Evolutionary conservation across 257 asterid species (phyloP), one percentile per base, ranked within the genome.

Genomic region (Thymus quinquecostatus): DNA sequence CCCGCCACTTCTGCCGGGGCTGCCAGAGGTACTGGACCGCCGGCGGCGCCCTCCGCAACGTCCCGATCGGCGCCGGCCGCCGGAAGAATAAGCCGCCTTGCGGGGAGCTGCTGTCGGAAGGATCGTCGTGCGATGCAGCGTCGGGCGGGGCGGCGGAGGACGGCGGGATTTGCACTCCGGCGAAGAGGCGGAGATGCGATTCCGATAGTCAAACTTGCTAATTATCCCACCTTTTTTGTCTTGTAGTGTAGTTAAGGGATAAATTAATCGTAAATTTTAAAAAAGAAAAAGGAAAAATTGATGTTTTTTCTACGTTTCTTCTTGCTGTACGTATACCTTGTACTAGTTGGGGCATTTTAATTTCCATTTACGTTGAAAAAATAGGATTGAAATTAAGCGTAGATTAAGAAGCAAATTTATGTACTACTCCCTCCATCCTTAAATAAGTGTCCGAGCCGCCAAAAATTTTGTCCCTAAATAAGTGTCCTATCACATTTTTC

Each of bases 11-110:
- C 43, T 92, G 97, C 54, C 89, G 88, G 76, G 92, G 87, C 43
- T 92, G 98, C 70, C 97, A 90, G 60, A 75, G 98, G 65, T 92
- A 92, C 73, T 92, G 98, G 98, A 92, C 98, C 0, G 97, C 96
- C 68, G 98, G 97, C 0, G 98, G 98, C 0, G 97, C 97, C 38
- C 90, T 92, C 29, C 85, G 98, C 33, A 92, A 88, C 75, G 98
- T 90, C 1, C 98, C 98, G 10, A 82, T 90, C 13, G 97, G 98
- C 2, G 97, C 98, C 1, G 98, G 98, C 21, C 95, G 97, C 54
- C 89, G 98, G 33, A 90, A 90, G 44, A 71, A 75, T 11, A 92
- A 90, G 83, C 96, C 41, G 8, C 41, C 41, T 5, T 38, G 41
- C 41, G 41, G 41, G 3, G 41, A 38, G 0, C 41, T 88, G 45